Percentiles rank a stretch among this genome's conserved stretches.
Conservation (phyloP, 2,329 filamentous ascomycete genomes). For the Talaromyces marneffei region DNA sequence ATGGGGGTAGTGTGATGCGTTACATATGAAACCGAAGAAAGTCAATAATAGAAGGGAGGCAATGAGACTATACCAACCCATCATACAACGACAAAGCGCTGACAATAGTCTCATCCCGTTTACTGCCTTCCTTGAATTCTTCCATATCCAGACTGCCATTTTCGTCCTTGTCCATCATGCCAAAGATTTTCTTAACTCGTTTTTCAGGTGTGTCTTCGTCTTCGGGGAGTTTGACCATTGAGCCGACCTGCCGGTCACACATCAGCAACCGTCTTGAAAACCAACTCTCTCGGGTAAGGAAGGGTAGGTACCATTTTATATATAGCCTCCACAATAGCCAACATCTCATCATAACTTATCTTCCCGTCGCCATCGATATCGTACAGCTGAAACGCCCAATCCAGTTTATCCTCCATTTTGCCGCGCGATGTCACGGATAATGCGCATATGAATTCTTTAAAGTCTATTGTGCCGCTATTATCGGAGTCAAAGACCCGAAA, state of each 20-base stretch:
- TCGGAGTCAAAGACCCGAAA: conserved; percentile 99
- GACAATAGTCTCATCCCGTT: conserved; percentile 97
- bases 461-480: conserved; percentile 95
- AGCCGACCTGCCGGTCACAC: conserved; percentile 66
- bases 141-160: conserved; percentile 95
- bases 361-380: conserved; percentile 98
- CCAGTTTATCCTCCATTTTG: conserved; percentile 98
- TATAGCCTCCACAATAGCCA: conserved; percentile 96
- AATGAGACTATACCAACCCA: conserved; percentile 65
- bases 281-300: conserved; percentile 3
- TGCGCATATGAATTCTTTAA: conserved; percentile 99
- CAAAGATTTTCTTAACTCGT: conserved; percentile 95
- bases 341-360: conserved; percentile 98
- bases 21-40: background rate
- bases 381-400: conserved; percentile 99
- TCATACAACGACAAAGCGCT: conserved; percentile 95
- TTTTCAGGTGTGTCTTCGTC: conserved; percentile 99
- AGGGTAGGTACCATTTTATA: conserved; percentile 83
- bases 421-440: conserved; percentile 93
- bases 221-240: conserved; percentile 97
- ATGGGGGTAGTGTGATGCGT: background rate
- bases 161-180: conserved; percentile 99
- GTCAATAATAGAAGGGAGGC: background rate
- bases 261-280: conserved; percentile 10
- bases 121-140: conserved; percentile 98